These are phyloP conservation scores for Tricholoma terreum DNA, from an alignment of 768 basidiomycete species.

Conservation along the genomic window DNA sequence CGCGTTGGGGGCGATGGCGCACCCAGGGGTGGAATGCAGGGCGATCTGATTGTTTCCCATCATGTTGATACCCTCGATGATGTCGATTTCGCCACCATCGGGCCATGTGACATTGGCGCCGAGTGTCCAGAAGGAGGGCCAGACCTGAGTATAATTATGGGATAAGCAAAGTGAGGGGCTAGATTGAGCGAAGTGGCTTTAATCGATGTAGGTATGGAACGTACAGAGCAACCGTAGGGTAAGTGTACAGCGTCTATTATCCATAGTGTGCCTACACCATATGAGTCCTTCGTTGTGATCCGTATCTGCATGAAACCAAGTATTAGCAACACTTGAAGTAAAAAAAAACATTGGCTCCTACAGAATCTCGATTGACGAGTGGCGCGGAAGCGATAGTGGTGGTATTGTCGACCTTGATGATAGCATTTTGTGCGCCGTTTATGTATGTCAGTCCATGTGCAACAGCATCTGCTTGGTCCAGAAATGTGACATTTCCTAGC, in stretches of 20 bases:
- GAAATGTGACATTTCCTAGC: constrained; percentile 43
- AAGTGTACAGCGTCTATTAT: constrained; percentile 42
- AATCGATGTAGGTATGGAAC: constrained; percentile 7
- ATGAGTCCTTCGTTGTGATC: constrained; percentile 40
- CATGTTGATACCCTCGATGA: constrained; percentile 61
- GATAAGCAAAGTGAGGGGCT: not conserved
- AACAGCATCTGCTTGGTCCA: constrained; percentile 38
- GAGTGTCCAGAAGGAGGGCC: constrained; percentile 47
- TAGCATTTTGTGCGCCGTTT: constrained; percentile 53
- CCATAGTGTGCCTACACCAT: constrained; percentile 40
- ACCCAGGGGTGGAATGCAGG: constrained; percentile 45
- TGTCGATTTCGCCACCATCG: constrained; percentile 44
- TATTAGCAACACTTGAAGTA: not conserved
- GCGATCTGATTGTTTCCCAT: constrained; percentile 51
- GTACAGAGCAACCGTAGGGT: constrained; percentile 56
- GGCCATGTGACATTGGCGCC: constrained; percentile 39
- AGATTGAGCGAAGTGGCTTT: not conserved
- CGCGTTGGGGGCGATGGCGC: constrained; percentile 25
- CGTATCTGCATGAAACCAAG: constrained; percentile 28
- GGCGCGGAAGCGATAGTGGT: constrained; percentile 44
- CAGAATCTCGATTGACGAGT: constrained; percentile 54
- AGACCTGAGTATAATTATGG: constrained; percentile 28
- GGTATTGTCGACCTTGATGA: constrained; percentile 72
- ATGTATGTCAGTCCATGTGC: constrained; percentile 48
- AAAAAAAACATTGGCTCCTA: constrained; percentile 22